Evolutionary conservation across 148 eudicot genomes (phyloP).

Genomic region (Oxyria digyna): DNA sequence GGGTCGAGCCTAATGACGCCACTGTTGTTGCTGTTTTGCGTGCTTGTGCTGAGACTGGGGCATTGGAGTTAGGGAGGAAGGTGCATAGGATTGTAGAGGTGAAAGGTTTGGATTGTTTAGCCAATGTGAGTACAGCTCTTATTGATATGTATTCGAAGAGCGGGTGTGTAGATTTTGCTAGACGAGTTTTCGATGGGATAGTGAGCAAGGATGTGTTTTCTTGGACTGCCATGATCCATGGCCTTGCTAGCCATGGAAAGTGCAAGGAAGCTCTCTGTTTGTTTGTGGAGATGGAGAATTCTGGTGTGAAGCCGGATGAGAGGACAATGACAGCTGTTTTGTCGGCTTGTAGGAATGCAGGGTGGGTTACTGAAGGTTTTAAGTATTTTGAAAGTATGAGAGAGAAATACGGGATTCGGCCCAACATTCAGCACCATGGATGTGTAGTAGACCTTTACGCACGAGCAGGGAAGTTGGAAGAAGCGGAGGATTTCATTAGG

Average conservation of each 20-base stretch:
- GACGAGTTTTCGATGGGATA: conserved; percentile 14
- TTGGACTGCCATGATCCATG: conserved; percentile 45
- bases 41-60: conserved; percentile 25
- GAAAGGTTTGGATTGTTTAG: conserved; percentile 9
- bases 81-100: conserved; percentile 19
- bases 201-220: conserved; percentile 26
- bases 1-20: conserved; percentile 23
- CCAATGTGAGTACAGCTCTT: conserved; percentile 17
- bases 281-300: conserved; percentile 22
- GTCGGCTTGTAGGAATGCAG: conserved; percentile 37
- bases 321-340: conserved; percentile 37
- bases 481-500: conserved; percentile 35
- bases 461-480: conserved; percentile 27
- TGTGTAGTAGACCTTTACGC: conserved; percentile 41
- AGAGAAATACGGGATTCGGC: conserved; percentile 20
- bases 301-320: conserved; percentile 33
- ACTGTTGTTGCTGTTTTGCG: conserved; percentile 28
- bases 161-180: conserved; percentile 36
- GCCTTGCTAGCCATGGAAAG: conserved; percentile 40
- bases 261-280: conserved; percentile 18
- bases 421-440: conserved; percentile 38
- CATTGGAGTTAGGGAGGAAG: conserved; percentile 24
- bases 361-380: conserved; percentile 27
- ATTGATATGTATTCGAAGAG: conserved; percentile 46
- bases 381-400: conserved; percentile 18